These are phyloP conservation scores for Tubosaeta sp. DNA, from an alignment of 768 basidiomycete species.

Conservation along the genomic window DNA sequence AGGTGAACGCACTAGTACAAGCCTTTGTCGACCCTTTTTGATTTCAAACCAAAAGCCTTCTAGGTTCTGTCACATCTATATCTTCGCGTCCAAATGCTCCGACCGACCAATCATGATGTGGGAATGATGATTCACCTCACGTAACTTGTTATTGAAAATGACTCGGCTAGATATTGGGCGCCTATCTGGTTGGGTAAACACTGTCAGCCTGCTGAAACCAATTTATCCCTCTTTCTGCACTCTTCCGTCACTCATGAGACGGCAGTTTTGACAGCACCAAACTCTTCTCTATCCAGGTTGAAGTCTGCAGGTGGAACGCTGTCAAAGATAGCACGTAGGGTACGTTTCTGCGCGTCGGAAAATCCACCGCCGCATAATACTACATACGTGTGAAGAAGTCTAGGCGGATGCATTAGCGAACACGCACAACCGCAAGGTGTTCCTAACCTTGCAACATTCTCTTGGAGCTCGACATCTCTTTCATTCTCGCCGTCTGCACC, in stretches of 20 bases:
- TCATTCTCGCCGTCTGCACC: conserved; percentile 63
- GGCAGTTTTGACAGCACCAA: conserved; percentile 17
- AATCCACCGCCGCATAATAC: conserved; percentile 37
- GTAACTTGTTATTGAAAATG: conserved; percentile 23
- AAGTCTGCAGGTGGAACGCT: conserved; percentile 17
- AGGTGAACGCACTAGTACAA: neutral
- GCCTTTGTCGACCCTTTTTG: conserved; percentile 15
- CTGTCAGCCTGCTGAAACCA: conserved; percentile 9
- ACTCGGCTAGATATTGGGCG: conserved; percentile 24
- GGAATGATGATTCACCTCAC: conserved; percentile 17
- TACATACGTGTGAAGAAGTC: conserved; percentile 51
- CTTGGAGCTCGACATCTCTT: conserved; percentile 63
- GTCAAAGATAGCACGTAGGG: conserved; percentile 27
- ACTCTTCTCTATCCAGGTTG: conserved; percentile 28
- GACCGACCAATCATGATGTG: conserved; percentile 16
- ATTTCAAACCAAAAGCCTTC: neutral
- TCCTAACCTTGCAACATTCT: conserved; percentile 51
- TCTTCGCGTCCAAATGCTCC: conserved; percentile 9
- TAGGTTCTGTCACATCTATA: conserved; percentile 12
- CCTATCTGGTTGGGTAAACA: conserved; percentile 14
- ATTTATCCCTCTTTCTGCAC: conserved; percentile 9
- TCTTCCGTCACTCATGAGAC: conserved; percentile 20
- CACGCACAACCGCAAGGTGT: neutral
- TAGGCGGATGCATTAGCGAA: conserved; percentile 18
- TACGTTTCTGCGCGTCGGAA: conserved; percentile 27